Percentiles rank a stretch among this genome's conserved stretches.
Conservation (phyloP, 805 yeast species). For the Teunomyces funiuensis region DNA sequence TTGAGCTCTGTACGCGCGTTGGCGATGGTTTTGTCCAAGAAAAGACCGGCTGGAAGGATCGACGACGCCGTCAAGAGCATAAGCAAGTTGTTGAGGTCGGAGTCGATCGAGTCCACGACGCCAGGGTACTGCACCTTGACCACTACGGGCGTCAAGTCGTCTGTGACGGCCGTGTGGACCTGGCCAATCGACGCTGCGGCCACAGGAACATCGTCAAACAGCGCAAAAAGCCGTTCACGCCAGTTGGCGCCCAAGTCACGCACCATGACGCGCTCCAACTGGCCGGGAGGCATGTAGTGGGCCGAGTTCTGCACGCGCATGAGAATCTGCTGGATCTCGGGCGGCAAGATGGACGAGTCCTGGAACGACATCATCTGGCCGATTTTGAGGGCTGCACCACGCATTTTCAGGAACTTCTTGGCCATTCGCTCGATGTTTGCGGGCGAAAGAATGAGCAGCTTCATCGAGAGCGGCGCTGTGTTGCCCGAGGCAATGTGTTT, state of each 20-base stretch:
- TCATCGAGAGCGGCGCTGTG: conserved; percentile 46
- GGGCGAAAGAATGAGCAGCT: conserved; percentile 68
- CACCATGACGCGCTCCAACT: conserved; percentile 72
- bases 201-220: conserved; percentile 84
- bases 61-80: conserved; percentile 83
- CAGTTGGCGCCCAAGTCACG: conserved; percentile 77
- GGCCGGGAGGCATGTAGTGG: conserved; percentile 94
- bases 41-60: conserved; percentile 86
- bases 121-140: conserved; percentile 98
- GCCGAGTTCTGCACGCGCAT: conserved; percentile 90
- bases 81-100: conserved; percentile 84
- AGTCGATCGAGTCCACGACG: conserved; percentile 88
- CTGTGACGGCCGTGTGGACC: conserved; percentile 81
- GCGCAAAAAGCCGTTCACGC: conserved; percentile 63
- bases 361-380: conserved; percentile 98
- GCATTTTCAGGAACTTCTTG: conserved; percentile 84
- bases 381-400: conserved; percentile 97
- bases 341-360: conserved; percentile 80
- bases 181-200: conserved; percentile 99
- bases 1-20: conserved; percentile 91
- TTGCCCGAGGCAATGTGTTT: conserved; percentile 62
- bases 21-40: conserved; percentile 86
- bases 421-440: conserved; percentile 86
- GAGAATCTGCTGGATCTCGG: conserved; percentile 77
- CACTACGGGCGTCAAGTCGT: conserved; percentile 72